Conservation (phyloP, 2,329 filamentous ascomycete genomes). For the Raffaelea arxii region DNA sequence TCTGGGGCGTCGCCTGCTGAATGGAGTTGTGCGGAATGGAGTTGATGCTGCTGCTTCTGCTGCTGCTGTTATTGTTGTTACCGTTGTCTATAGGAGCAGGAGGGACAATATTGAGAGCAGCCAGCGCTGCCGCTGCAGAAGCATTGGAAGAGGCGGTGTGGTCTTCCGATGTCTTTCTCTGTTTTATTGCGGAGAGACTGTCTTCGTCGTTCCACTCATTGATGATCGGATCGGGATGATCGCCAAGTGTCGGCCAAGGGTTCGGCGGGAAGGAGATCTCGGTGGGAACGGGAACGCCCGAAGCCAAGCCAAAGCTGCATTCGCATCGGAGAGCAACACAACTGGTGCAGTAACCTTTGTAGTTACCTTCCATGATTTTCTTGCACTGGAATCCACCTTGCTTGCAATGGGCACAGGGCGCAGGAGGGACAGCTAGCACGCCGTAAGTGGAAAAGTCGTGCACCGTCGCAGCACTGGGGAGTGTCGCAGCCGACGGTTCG, state of each 20-base stretch:
- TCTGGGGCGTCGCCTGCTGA: conserved; percentile 14
- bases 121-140: conserved; percentile 11
- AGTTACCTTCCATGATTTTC: conserved; percentile 47
- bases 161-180: too few relatives aligned
- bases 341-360: conserved; percentile 51
- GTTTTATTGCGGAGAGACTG: conserved; percentile 13
- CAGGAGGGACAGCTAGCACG: conserved; percentile 31
- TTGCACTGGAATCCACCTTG: conserved; percentile 49
- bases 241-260: conserved; percentile 34
- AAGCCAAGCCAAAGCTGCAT: conserved; percentile 43
- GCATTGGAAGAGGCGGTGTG: conserved; percentile 16
- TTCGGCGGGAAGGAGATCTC: conserved; percentile 31
- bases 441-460: conserved; percentile 17
- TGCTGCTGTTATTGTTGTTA: conserved; percentile 3
- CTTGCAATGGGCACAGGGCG: conserved; percentile 43
- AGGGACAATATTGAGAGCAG: too few relatives aligned
- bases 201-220: conserved; percentile 30
- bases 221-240: conserved; percentile 30
- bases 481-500: conserved; percentile 1
- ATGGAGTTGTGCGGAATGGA: neutral
- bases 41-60: too few relatives aligned
- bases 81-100: too few relatives aligned
- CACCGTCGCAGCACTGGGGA: neutral
- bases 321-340: conserved; percentile 49
- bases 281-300: conserved; percentile 20